phyloP scores from a whole-genome alignment of 2,329 filamentous ascomycete genomes.

The Aspergillus carbonarius region DNA sequence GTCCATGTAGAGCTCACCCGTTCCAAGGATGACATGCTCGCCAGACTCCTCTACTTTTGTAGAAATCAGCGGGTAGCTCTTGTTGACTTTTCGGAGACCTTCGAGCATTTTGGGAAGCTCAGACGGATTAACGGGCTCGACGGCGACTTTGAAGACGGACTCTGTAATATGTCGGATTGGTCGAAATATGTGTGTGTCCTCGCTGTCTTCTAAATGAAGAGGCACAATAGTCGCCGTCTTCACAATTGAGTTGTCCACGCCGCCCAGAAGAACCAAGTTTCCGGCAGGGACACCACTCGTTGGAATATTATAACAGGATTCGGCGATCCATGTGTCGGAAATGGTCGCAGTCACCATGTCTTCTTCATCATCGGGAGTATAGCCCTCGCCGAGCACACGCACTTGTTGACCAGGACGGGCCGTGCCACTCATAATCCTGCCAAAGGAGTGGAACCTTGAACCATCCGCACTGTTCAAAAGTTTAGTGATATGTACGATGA shows the following conservation, averaged over 20 bases:
- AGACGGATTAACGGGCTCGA: slow-evolving; percentile 96
- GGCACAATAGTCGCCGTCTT: slow-evolving; percentile 92
- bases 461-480: slow-evolving; percentile 88
- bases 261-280: slow-evolving; percentile 87
- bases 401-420: slow-evolving; percentile 79
- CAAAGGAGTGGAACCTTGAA: slow-evolving; percentile 86
- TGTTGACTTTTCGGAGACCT: slow-evolving; percentile 93
- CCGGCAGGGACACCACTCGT: slow-evolving; percentile 91
- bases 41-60: slow-evolving; percentile 98
- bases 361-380: slow-evolving; percentile 95
- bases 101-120: slow-evolving; percentile 99
- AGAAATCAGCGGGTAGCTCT: slow-evolving; percentile 91
- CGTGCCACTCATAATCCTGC: slow-evolving; percentile 88
- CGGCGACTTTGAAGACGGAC: slow-evolving; percentile 95
- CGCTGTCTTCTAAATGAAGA: slow-evolving; percentile 75
- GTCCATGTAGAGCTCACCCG: slow-evolving; percentile 99
- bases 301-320: slow-evolving; percentile 89
- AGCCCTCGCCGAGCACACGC: slow-evolving; percentile 89
- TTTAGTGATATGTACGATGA: slow-evolving; percentile 91
- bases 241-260: slow-evolving; percentile 96
- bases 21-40: slow-evolving; percentile 92
- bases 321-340: slow-evolving; percentile 81
- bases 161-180: slow-evolving; percentile 94
- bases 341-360: slow-evolving; percentile 90
- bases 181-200: slow-evolving; percentile 93